Percentiles rank a stretch among this genome's conserved stretches.
phyloP scores from a whole-genome alignment of 306 rosid species.

The Carpinus viminea region DNA sequence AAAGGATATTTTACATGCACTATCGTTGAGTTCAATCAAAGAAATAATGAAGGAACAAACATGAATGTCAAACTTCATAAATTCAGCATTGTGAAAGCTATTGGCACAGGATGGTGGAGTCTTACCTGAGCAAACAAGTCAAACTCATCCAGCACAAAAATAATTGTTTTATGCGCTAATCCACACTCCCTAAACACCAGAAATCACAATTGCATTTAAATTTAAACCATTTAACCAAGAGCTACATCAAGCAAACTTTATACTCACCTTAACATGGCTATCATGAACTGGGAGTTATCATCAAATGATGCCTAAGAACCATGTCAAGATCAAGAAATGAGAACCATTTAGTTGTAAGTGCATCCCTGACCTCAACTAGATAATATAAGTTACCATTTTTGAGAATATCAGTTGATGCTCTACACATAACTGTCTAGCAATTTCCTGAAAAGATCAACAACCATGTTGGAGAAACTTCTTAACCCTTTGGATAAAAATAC shows the following conservation, averaged over 20 bases:
- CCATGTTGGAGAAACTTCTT: conserved; percentile 21
- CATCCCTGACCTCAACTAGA: conserved; percentile 5
- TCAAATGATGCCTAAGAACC: conserved; percentile 81
- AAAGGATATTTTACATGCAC: not conserved
- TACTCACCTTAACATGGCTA: conserved; percentile 83
- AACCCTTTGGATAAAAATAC: not conserved
- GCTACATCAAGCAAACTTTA: conserved; percentile 23
- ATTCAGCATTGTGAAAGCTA: conserved; percentile 24
- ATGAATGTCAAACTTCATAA: conserved; percentile 17
- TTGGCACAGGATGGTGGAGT: conserved; percentile 19
- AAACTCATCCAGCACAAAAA: conserved; percentile 87
- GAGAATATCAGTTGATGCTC: conserved; percentile 81
- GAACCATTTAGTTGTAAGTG: conserved; percentile 4
- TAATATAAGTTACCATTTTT: conserved; percentile 63
- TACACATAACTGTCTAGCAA: conserved; percentile 84
- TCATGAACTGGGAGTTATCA: conserved; percentile 88
- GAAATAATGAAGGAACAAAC: not conserved
- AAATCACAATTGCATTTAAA: conserved; percentile 25
- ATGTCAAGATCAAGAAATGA: conserved; percentile 32
- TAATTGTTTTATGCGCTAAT: conserved; percentile 84
- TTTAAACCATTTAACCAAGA: conserved; percentile 4
- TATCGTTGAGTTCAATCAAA: not conserved
- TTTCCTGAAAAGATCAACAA: conserved; percentile 66
- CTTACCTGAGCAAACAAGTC: conserved; percentile 94
- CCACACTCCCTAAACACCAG: conserved; percentile 80